Evolutionary conservation across 345 rosid species (phyloP).

Genomic region (Garcia nutans): DNA sequence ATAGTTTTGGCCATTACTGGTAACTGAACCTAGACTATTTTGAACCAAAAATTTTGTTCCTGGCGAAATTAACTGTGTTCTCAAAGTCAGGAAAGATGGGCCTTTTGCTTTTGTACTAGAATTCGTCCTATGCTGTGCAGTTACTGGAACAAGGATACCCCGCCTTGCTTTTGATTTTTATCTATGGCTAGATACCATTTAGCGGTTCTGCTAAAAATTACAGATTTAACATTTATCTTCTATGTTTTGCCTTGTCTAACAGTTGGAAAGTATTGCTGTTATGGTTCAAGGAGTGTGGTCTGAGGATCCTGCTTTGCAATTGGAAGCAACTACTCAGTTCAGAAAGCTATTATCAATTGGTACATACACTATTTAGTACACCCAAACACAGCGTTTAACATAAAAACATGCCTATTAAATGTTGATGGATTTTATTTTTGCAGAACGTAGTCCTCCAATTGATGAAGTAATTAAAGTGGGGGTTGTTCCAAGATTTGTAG

Average conservation of each 20-base stretch:
- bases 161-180: background rate
- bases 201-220: no score
- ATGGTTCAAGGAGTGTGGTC: slow-evolving; percentile 34
- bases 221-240: background rate
- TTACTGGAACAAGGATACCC: background rate
- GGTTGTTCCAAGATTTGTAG: slow-evolving; percentile 43
- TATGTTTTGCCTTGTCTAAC: slow-evolving; percentile 2
- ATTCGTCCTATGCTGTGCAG: background rate
- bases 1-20: no score
- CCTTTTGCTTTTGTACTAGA: background rate
- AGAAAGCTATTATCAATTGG: slow-evolving; percentile 34
- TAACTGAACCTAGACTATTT: no score
- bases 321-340: slow-evolving; percentile 32
- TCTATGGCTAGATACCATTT: background rate
- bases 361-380: background rate
- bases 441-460: slow-evolving; percentile 36
- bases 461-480: slow-evolving; percentile 43
- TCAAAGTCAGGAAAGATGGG: background rate
- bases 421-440: background rate
- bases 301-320: slow-evolving; percentile 23
- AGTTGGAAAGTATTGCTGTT: slow-evolving; percentile 29
- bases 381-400: background rate
- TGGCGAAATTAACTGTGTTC: no score
- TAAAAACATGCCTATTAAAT: background rate
- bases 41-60: no score